phyloP scores from a whole-genome alignment of 2,329 filamentous ascomycete genomes.

The Acrodontium crateriforme region DNA sequence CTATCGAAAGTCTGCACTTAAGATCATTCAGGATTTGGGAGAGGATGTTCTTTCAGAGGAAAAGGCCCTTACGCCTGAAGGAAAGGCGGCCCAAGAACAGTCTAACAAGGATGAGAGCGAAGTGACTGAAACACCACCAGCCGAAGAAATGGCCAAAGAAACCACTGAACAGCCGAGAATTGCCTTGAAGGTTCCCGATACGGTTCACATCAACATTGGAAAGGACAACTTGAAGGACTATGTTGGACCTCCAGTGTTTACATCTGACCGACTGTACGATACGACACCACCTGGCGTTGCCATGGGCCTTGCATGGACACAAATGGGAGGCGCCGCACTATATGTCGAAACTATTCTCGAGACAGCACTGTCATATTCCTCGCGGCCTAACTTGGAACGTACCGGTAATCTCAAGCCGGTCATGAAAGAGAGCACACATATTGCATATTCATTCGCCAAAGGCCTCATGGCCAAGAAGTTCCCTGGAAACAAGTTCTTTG shows the following conservation, averaged over 20 bases:
- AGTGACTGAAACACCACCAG: conserved; percentile 44
- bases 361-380: conserved; percentile 58
- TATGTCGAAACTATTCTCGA: conserved; percentile 97
- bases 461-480: conserved; percentile 72
- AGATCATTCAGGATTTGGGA: conserved; percentile 89
- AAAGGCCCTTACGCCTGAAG: conserved; percentile 71
- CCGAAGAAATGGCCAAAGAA: conserved; percentile 40
- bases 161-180: conserved; percentile 55
- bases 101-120: conserved; percentile 51
- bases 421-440: conserved; percentile 94
- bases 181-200: conserved; percentile 70
- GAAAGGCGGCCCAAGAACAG: conserved; percentile 62
- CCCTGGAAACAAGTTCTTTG: conserved; percentile 86
- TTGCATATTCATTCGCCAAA: conserved; percentile 94
- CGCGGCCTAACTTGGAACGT: conserved; percentile 68
- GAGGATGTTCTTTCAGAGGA: conserved; percentile 71
- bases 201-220: conserved; percentile 71
- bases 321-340: conserved; percentile 88
- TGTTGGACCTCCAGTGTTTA: conserved; percentile 90
- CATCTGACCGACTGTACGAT: conserved; percentile 88
- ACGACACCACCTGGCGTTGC: conserved; percentile 84
- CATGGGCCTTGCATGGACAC: conserved; percentile 97
- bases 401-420: conserved; percentile 91
- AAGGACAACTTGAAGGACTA: conserved; percentile 93
- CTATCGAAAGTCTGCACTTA: conserved; percentile 90